Percentiles rank a stretch among this genome's conserved stretches.
phyloP scores from a whole-genome alignment of 805 yeast genomes.

The Metschnikowia vanudenii region DNA sequence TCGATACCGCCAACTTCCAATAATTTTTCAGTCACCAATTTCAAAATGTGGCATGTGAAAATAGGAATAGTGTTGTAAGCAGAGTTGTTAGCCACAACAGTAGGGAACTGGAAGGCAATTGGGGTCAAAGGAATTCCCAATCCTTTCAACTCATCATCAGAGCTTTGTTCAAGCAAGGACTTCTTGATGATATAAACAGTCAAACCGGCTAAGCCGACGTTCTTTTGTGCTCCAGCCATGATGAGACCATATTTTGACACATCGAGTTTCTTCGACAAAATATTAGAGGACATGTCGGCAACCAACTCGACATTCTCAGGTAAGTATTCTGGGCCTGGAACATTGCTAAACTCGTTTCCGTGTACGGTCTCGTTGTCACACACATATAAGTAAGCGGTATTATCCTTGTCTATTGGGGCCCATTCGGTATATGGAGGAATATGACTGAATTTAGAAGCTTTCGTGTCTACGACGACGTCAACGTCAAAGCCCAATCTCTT shows the following conservation, averaged over 20 bases:
- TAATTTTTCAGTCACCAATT: slow-evolving; percentile 68
- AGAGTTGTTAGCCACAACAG: slow-evolving; percentile 83
- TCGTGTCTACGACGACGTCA: slow-evolving; percentile 66
- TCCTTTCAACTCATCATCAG: slow-evolving; percentile 56
- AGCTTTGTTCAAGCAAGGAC: slow-evolving; percentile 63
- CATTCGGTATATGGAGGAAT: slow-evolving; percentile 68
- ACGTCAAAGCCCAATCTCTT: slow-evolving; percentile 74
- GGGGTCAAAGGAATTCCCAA: slow-evolving; percentile 79
- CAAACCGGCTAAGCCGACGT: slow-evolving; percentile 95
- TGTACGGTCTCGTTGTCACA: slow-evolving; percentile 98
- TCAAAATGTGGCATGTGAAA: slow-evolving; percentile 82
- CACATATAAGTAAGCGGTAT: slow-evolving; percentile 80
- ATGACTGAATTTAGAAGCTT: slow-evolving; percentile 55
- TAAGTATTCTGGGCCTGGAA: slow-evolving; percentile 56
- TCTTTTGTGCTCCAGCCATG: slow-evolving; percentile 98
- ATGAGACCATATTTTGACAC: slow-evolving; percentile 83
- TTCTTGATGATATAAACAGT: slow-evolving; percentile 89
- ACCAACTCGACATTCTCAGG: slow-evolving; percentile 73
- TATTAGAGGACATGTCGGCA: slow-evolving; percentile 93
- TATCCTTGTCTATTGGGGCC: slow-evolving; percentile 53
- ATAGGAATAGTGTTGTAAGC: slow-evolving; percentile 96
- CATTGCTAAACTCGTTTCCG: slow-evolving; percentile 75
- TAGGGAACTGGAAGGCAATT: slow-evolving; percentile 83
- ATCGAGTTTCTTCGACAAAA: slow-evolving; percentile 77
- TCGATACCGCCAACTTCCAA: slow-evolving; percentile 69